phyloP scores from a whole-genome alignment of 441 rosid genomes.

The Biscutella laevigata region DNA sequence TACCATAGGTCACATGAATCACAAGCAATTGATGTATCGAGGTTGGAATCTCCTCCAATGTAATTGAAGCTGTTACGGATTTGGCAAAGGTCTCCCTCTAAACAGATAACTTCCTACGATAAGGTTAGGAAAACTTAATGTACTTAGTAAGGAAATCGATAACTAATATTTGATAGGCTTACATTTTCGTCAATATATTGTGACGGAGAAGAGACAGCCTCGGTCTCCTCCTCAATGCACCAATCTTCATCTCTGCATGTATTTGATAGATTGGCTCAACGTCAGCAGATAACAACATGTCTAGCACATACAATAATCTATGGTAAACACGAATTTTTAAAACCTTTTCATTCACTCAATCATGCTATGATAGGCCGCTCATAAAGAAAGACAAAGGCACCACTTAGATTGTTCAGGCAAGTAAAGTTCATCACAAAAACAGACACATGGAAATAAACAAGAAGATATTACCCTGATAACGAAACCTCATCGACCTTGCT shows the following conservation, averaged over 20 bases:
- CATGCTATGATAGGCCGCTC: constrained; percentile 2
- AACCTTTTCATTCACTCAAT: constrained; percentile 5
- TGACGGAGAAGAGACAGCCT: constrained; percentile 69
- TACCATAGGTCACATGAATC: constrained; percentile 97
- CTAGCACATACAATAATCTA: not conserved
- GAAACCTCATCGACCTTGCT: constrained; percentile 63
- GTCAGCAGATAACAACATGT: not conserved
- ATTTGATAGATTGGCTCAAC: constrained; percentile 11
- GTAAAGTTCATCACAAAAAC: not conserved
- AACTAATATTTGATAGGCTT: constrained; percentile 22
- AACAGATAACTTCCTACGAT: constrained; percentile 96
- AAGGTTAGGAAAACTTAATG: constrained; percentile 30
- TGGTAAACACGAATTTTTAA: not conserved
- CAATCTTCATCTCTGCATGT: constrained; percentile 83
- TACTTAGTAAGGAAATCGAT: not conserved
- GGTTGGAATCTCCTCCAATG: constrained; percentile 54
- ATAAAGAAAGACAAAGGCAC: not conserved
- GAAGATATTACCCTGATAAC: constrained; percentile 45
- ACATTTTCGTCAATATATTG: constrained; percentile 96
- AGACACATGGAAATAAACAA: not conserved
- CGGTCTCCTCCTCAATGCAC: constrained; percentile 64
- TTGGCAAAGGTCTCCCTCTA: constrained; percentile 94
- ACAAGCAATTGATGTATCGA: constrained; percentile 97
- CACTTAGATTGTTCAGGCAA: constrained; percentile 3
- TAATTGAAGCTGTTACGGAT: constrained; percentile 46